Evolutionary conservation across 208 protist genomes (phyloP), one percentile per base, ranked within the genome.

Genomic region (Crithidia mellificae): DNA sequence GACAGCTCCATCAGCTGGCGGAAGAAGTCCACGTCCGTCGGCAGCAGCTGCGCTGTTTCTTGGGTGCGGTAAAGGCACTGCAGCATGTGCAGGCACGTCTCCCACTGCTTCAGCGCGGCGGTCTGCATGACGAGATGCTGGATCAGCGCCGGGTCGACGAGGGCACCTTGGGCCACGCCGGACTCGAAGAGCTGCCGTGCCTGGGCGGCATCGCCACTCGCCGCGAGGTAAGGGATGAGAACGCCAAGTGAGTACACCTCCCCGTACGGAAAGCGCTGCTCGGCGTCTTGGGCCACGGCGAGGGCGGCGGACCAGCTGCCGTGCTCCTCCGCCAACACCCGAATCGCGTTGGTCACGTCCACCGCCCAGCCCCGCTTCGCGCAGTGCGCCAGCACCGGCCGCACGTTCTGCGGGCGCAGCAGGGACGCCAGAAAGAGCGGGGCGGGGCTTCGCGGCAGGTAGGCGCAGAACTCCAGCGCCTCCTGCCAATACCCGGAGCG

Each of bases 401-500:
- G 24, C 27, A 67, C 77, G 64, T 95, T 95, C 47, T 50, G 65
- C 9, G 84, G 86, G 17, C 44, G 52, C 44, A 95, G 68, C 44
- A 95, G 63, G n/a, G 84, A 85, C 17, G 89, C 83, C 52, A 95
- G 70, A 55, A 95, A 95, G 47, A 87, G 63, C 24, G 89, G 83
- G 4, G 86, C 78, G 4, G 89, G 89, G 15, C 83, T 55, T n/a
- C 73, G 64, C 9, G 58, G 36, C 27, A 92, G 74, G 41, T 77
- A 63, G 39, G 63, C 59, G 39, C 76, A 63, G 50, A 92, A 90
- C n/a, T 80, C 57, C 58, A 95, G 63, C 44, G 89, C 89, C 36
- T 78, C 82, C 34, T 78, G 30, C 87, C 89, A 95, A 32, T 85
- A 78, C 53, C 85, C 81, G n/a, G 73, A 54, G n/a, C 83, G 79